Conservation (phyloP, 306 rosid species). For the Begonia fuchsioides region DNA sequence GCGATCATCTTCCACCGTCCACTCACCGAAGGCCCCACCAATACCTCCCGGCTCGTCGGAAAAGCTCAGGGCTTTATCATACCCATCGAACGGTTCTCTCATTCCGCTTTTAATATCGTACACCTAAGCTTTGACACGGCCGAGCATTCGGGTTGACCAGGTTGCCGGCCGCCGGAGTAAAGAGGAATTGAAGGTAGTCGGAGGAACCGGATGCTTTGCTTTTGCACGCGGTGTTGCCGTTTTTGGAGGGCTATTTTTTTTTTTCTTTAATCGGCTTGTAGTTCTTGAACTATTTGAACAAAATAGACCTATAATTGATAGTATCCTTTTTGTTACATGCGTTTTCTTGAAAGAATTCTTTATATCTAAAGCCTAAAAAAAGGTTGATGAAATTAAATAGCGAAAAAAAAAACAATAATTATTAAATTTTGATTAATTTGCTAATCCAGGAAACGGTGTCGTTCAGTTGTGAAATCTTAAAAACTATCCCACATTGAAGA, state of each 20-base stretch:
- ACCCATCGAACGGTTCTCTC: constrained; percentile 38
- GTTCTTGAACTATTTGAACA: no score
- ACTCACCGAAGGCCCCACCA: constrained; percentile 64
- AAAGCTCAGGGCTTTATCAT: constrained; percentile 66
- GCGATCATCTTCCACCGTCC: constrained; percentile 46
- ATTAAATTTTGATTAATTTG: no score
- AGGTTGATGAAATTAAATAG: no score
- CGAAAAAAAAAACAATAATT: no score
- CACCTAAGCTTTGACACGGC: constrained; percentile 54
- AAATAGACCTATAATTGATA: no score
- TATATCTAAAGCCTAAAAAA: no score
- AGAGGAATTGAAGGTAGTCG: constrained; percentile 43
- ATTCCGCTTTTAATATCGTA: constrained; percentile 53
- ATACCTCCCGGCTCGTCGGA: constrained; percentile 46
- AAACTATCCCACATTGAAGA: not conserved
- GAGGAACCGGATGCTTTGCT: constrained; percentile 85
- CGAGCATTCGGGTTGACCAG: constrained; percentile 35
- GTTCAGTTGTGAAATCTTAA: not conserved
- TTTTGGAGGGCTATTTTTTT: constrained; percentile 20
- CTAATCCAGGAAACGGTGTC: no score
- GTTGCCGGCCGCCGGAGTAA: constrained; percentile 12
- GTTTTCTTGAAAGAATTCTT: no score
- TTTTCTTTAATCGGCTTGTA: no score
- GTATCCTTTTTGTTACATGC: no score
- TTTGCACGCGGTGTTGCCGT: constrained; percentile 71